Base-by-base conservation (phyloP, 495 filamentous ascomycete genomes). In the Symbiotaphrina buchneri region DNA sequence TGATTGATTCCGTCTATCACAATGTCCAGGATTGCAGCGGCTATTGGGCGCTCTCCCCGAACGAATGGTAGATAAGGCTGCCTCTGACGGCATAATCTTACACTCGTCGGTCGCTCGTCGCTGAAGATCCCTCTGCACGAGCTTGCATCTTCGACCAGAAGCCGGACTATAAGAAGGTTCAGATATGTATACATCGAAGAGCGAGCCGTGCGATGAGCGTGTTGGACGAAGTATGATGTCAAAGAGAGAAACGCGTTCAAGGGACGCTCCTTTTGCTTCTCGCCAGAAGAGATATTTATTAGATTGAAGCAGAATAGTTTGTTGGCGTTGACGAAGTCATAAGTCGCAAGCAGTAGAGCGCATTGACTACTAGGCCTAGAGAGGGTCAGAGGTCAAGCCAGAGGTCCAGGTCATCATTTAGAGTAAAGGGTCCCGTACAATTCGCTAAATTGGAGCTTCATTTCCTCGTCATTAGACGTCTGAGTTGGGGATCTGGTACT, bases 261-360 rank as follows among this genome's bases (percentile, higher is more conserved):
- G 0, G 87, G 78, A 2, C 74, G 59, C 42, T 90, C 71, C 28
- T 71, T 58, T 22, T 60, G 64, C 43, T 77, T 76, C 20, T 64
- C 59, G 20, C 71, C 63, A 1, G 66, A 42, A 4, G 54, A 41
- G 15, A 68, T 47, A 7, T 69, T 67, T 30, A 92, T 65, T 21
- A 97, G 49, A 41, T 75, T 84, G 42, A 74, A 74, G 51, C 79
- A 85, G 49, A 95, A 95, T 14, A 95, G 62, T 52, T 92, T 94
- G 59, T 95, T 97, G 8, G 85, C 71, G 51, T 84, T 75, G 16
- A 68, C 72, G 50, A 95, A 95, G 44, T 95, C 90, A 47, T 95
- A 95, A 0, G 77, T 75, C 10, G 80, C 69, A 15, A 97, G 56
- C 5, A 95, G 53, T 0, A 87, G 58, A 3, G 81, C 71, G 31